Evolutionary conservation across 108 stramenopile genomes (phyloP).

Genomic region (Schizochytrium sp.): DNA sequence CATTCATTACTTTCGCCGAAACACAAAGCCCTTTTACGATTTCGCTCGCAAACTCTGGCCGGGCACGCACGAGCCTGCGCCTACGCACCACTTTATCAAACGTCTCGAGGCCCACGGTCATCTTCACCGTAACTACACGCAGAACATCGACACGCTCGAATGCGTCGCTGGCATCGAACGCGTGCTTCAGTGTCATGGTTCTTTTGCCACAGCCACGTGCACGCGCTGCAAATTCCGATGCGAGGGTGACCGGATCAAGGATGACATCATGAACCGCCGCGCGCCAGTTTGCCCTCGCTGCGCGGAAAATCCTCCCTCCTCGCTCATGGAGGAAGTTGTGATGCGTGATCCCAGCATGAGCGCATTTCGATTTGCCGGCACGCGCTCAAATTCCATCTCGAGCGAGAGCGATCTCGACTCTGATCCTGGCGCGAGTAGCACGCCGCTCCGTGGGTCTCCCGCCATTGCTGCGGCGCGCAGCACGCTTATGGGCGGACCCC

Average conservation of each 20-base stretch:
- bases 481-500: neutral
- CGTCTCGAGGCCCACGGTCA: conserved; percentile 62
- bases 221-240: conserved; percentile 15
- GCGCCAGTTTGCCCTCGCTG: neutral
- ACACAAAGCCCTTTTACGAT: conserved; percentile 35
- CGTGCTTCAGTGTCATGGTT: conserved; percentile 80
- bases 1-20: conserved; percentile 31
- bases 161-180: conserved; percentile 65
- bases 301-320: neutral
- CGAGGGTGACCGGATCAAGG: conserved; percentile 27
- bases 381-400: neutral
- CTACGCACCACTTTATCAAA: conserved; percentile 75
- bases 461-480: neutral
- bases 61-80: conserved; percentile 66
- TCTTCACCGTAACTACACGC: conserved; percentile 72
- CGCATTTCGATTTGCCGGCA: neutral
- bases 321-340: conserved; percentile 25
- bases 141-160: conserved; percentile 87
- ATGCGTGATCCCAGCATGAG: conserved; percentile 14
- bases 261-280: neutral
- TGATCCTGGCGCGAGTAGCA: neutral
- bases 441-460: neutral
- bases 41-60: conserved; percentile 67
- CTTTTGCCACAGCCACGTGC: conserved; percentile 44
- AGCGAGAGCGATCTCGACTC: neutral